Percentiles rank a stretch among this genome's conserved stretches.
These are phyloP conservation scores for Neckera pumila DNA, from an alignment of 225 moss, liverwort and hornwort species.

Conservation along the genomic window DNA sequence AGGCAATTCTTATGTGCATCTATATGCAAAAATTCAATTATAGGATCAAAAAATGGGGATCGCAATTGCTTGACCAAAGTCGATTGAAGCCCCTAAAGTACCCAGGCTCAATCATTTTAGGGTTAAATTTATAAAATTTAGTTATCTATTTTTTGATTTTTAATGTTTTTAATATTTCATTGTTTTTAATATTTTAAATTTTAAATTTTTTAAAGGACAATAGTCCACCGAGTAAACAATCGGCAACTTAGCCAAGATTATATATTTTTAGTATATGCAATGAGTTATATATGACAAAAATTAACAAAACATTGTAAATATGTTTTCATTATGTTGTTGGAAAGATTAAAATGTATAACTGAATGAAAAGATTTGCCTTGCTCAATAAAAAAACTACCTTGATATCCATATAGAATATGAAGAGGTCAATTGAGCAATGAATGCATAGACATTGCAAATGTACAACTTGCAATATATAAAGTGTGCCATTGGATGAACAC, in stretches of 20 bases:
- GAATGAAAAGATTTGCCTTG: not conserved
- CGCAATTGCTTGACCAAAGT: not conserved
- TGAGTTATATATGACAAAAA: not conserved
- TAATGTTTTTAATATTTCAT: not conserved
- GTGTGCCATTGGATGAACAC: not conserved
- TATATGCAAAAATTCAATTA: not conserved
- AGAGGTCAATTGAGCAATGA: no score
- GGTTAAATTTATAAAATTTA: not conserved
- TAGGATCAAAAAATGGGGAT: no score
- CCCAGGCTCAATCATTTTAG: not conserved
- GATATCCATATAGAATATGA: not conserved
- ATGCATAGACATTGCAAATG: not conserved
- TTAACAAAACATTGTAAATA: not conserved
- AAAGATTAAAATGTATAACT: not conserved
- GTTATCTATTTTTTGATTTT: not conserved
- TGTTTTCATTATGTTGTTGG: not conserved
- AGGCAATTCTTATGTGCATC: not conserved
- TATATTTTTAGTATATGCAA: not conserved
- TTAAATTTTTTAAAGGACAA: not conserved
- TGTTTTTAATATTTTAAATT: not conserved
- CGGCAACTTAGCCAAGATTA: not conserved
- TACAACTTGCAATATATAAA: not conserved
- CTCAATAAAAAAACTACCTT: not conserved
- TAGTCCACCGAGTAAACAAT: not conserved
- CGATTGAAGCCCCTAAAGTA: accelerated